Percentiles rank a stretch among this genome's conserved stretches.
These are phyloP conservation scores for Stylosanthes scabra DNA, from an alignment of 331 rosid genomes.

Conservation along the genomic window DNA sequence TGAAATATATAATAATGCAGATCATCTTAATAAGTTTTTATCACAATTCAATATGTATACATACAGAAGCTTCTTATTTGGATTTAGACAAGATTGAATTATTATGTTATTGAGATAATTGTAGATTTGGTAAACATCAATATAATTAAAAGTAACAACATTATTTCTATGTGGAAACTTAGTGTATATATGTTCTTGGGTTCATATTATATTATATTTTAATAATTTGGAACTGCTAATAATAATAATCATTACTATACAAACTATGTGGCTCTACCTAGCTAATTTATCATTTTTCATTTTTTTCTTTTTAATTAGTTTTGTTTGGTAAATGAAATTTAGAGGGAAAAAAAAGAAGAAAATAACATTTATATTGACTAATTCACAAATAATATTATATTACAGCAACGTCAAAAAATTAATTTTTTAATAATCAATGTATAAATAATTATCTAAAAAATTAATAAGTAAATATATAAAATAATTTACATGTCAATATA, in stretches of 20 bases:
- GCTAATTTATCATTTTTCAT: no score
- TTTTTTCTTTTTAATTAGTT: constrained; percentile 5
- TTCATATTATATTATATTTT: neutral
- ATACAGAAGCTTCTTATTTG: neutral
- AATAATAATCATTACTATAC: neutral
- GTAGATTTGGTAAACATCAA: neutral
- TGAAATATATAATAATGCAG: constrained; percentile 7
- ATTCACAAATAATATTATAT: no score
- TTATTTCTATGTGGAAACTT: neutral
- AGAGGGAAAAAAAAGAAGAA: neutral
- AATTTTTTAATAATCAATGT: no score
- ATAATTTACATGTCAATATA: no score
- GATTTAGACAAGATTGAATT: constrained; percentile 5
- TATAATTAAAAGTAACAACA: neutral
- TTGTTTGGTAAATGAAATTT: neutral
- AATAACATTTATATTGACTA: neutral
- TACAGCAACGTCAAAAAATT: no score
- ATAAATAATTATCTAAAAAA: no score
- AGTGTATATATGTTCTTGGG: neutral
- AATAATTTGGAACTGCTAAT: constrained; percentile 17
- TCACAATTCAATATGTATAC: neutral
- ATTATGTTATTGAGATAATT: constrained; percentile 24
- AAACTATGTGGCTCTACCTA: no score
- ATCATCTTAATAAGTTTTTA: neutral
- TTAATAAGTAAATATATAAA: no score